Percentiles rank a stretch among this genome's conserved stretches.
These are phyloP conservation scores for Xylaria digitata DNA, from an alignment of 2,329 filamentous ascomycete genomes.

Conservation along the genomic window DNA sequence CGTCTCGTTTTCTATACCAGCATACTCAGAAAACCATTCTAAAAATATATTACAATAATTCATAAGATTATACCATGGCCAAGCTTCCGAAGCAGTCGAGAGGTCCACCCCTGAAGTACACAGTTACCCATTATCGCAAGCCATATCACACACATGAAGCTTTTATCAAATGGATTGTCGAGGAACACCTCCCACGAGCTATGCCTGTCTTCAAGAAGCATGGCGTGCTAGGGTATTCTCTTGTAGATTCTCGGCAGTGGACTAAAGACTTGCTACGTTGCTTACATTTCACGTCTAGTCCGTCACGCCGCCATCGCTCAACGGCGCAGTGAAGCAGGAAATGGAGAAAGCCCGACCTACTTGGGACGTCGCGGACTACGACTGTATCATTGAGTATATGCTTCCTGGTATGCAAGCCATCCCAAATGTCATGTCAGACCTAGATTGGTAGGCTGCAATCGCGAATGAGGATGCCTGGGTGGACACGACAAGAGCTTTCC, in stretches of 20 bases:
- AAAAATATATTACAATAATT: too few relatives aligned
- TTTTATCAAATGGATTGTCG: conserved; percentile 50
- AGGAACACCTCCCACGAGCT: conserved; percentile 47
- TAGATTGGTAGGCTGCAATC: conserved; percentile 43
- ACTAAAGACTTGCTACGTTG: too few relatives aligned
- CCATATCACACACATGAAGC: conserved; percentile 47
- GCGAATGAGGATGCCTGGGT: conserved; percentile 49
- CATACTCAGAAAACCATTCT: too few relatives aligned
- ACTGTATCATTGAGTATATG: conserved; percentile 49
- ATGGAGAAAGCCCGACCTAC: conserved; percentile 33
- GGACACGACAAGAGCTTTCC: conserved; percentile 44
- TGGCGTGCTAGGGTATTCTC: conserved; percentile 43
- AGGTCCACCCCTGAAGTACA: too few relatives aligned
- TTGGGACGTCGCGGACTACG: conserved; percentile 45
- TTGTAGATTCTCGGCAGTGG: conserved; percentile 39
- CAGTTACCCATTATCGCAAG: conserved; percentile 25
- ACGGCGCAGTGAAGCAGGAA: conserved; percentile 38
- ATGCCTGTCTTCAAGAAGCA: conserved; percentile 48
- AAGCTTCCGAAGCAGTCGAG: too few relatives aligned
- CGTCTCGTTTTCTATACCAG: too few relatives aligned
- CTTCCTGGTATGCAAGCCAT: conserved; percentile 41
- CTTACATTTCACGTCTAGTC: too few relatives aligned
- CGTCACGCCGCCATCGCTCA: conserved; percentile 41
- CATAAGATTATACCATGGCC: too few relatives aligned
- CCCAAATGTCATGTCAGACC: conserved; percentile 43